phyloP scores from a whole-genome alignment of 306 rosid species.

The Cicer pinnatifidum region DNA sequence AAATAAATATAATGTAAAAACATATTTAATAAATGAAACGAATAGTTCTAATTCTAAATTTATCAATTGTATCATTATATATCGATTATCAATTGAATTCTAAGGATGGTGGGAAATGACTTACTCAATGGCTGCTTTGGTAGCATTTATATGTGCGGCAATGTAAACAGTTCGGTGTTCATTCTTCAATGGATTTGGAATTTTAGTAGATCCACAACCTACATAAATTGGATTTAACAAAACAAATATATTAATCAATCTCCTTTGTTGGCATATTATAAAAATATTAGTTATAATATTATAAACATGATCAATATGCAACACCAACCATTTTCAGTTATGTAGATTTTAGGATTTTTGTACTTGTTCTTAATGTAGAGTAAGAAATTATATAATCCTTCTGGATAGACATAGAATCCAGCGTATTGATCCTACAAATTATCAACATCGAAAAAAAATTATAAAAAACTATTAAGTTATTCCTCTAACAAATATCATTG shows the following conservation, averaged over 20 bases:
- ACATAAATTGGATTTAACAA: background rate
- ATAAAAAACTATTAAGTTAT: background rate
- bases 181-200: background rate
- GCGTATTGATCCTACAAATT: too few relatives aligned
- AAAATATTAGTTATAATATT: too few relatives aligned
- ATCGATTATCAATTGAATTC: background rate
- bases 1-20: too few relatives aligned
- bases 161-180: too few relatives aligned
- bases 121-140: too few relatives aligned
- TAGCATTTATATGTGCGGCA: too few relatives aligned
- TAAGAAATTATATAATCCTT: slow-evolving; percentile 43
- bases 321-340: slow-evolving; percentile 48
- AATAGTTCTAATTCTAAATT: too few relatives aligned
- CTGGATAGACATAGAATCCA: slow-evolving; percentile 16
- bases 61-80: too few relatives aligned
- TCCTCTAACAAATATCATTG: background rate
- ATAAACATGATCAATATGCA: too few relatives aligned
- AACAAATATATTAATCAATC: too few relatives aligned
- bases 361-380: slow-evolving; percentile 22
- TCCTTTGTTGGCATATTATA: background rate
- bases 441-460: background rate
- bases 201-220: background rate
- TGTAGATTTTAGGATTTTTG: slow-evolving; percentile 34
- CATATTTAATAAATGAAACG: too few relatives aligned
- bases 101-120: too few relatives aligned